Base-by-base conservation (phyloP, 495 filamentous ascomycete genomes). In the Penicillium atrosanguineum region DNA sequence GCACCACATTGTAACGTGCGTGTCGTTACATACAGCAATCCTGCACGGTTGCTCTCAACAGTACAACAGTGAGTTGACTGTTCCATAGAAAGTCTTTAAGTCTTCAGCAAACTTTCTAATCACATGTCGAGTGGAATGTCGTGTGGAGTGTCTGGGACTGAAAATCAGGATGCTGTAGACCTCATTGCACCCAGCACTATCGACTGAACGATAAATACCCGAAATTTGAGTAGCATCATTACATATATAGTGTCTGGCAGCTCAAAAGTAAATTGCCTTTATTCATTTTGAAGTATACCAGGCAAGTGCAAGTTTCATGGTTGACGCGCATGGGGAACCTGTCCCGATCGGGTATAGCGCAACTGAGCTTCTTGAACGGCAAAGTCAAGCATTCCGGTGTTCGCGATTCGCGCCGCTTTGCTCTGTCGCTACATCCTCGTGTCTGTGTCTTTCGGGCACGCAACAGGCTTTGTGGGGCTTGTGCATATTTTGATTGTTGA, bases 271-370 rank as follows among this genome's bases (percentile, higher is more conserved):
- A 26, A 14, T 16, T 2, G 6, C 9, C 12, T 12, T 1, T 12
- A 14, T 14, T 15, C n/a, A n/a, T 34, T 4, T 14, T 34, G 28
- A 12, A 7, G 31, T 14, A 14, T 34, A 34, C 31, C 12, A 4
- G 31, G 12, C 11, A 19, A 38, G 11, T 7, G n/a, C 7, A 11
- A 18, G 4, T 23, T 49, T 12, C 40, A 41, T 23, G 31, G 31
- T 28, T 49, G 1, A 25, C 20, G 36, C 11, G 21, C 8, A 21
- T 16, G n/a, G 18, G 19, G 39, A 39, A 43, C 11, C 5, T 23
- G 7, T 44, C 50, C 43, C 20, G 19, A 52, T 52, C 50, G n/a
- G 50, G 50, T 46, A 52, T 52, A 52, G 50, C 41, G 49, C 26
- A 25, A 2, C 14, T 29, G 42, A 52, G 50, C 50, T 52, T 52